Evolutionary conservation across 208 protist species (phyloP), one percentile per base, ranked within the genome.

Genomic region (Trypanosoma platydactyli): DNA sequence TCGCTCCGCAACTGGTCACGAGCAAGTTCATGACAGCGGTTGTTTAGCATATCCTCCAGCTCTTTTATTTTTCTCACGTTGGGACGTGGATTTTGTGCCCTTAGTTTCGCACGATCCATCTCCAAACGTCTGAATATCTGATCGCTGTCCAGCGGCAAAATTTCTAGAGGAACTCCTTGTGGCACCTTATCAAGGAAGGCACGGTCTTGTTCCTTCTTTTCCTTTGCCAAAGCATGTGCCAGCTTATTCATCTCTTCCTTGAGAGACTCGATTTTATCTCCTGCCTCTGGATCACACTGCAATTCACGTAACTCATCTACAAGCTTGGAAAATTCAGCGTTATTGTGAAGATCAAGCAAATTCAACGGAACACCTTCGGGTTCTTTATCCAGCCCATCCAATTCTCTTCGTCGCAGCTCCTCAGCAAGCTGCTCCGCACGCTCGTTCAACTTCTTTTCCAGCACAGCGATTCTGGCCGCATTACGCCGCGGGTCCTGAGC

Each of bases 151-250:
- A 87, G 45, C 5, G 73, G 81, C n/a, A 93, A 59, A 41, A 88
- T 73, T 41, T 82, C 76, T 40, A 93, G 66, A 38, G 80, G 79
- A 50, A 93, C 77, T 25, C 83, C 87, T 59, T 88, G 77, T 33
- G 84, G 81, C 61, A 80, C 79, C 62, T 79, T 83, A 65, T 90
- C 79, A n/a, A 93, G 66, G 69, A 84, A 88, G 65, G 76, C 86
- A 35, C 86, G 70, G 58, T 89, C 86, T 15, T 76, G 75, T 33
- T 89, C 77, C n/a, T 77, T 84, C 42, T 51, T 33, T 80, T 68
- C n/a, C 30, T 56, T 60, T 5, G 83, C 84, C 46, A 79, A 30
- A 1, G 59, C 56, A 45, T 62, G 64, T n/a, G 38, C 54, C 41
- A 77, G 79, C 25, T 80, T 64, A 67, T 87, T 88, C 86, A 92